Percentiles rank a stretch among this genome's conserved stretches.
Evolutionary conservation across 768 basidiomycete genomes (phyloP).

Genomic region (Kockovaella imperatae): DNA sequence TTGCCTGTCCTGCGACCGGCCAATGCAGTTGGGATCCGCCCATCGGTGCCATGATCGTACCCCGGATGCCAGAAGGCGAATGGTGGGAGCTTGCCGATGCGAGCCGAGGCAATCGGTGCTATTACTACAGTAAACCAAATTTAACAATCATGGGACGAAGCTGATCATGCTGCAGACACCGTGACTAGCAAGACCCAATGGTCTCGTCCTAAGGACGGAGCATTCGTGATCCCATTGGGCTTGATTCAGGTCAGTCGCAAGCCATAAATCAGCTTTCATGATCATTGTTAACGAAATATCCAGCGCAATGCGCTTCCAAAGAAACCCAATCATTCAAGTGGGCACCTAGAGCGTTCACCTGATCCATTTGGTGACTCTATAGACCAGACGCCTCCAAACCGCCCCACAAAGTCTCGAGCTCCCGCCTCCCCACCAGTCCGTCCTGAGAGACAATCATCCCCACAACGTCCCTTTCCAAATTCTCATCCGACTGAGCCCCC

Average conservation of each 20-base stretch:
- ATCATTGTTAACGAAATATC: background rate
- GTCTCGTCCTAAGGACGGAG: conserved; percentile 64
- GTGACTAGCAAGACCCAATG: conserved; percentile 84
- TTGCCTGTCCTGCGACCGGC: conserved; percentile 85
- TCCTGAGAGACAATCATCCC: too few species aligned
- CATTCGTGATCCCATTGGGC: conserved; percentile 83
- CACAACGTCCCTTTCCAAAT: too few species aligned
- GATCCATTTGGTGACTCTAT: too few species aligned
- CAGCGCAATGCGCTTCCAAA: background rate
- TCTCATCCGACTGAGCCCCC: too few species aligned
- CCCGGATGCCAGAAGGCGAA: conserved; percentile 74
- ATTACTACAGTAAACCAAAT: conserved; percentile 61
- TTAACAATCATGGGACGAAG: background rate
- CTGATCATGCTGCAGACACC: conserved; percentile 50
- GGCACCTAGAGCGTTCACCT: too few species aligned
- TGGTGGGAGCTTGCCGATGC: conserved; percentile 95
- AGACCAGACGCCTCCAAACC: too few species aligned
- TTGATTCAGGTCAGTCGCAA: conserved; percentile 59
- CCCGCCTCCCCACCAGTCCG: too few species aligned
- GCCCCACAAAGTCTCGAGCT: too few species aligned
- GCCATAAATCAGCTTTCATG: background rate
- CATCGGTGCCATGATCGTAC: conserved; percentile 76
- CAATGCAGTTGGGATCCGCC: conserved; percentile 92
- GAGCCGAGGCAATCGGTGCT: conserved; percentile 69
- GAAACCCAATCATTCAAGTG: background rate